Percentiles rank a stretch among this genome's conserved stretches.
phyloP scores from a whole-genome alignment of 345 rosid species.

The Trapa bicornis region DNA sequence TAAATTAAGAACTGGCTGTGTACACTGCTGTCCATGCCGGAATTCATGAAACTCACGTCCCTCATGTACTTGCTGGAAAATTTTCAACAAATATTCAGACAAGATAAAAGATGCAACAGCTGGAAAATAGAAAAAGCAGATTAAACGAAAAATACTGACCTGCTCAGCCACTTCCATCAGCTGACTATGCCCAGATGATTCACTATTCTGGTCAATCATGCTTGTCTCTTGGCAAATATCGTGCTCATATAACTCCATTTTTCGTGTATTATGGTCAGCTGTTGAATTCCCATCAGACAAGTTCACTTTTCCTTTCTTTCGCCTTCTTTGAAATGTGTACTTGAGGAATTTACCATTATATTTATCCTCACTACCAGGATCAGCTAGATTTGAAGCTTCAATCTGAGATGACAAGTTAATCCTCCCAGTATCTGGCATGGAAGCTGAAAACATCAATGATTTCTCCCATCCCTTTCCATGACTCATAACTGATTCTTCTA shows the following conservation, averaged over 20 bases:
- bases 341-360: conserved; percentile 33
- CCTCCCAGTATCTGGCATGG: conserved; percentile 14
- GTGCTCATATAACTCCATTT: conserved; percentile 26
- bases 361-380: conserved; percentile 19
- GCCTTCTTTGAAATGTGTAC: conserved; percentile 67
- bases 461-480: conserved; percentile 20
- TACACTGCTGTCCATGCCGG: background rate
- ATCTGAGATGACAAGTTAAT: conserved; percentile 12
- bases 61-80: background rate
- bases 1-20: background rate
- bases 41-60: background rate
- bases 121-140: background rate
- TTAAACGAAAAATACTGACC: conserved; percentile 26
- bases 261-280: conserved; percentile 10
- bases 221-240: conserved; percentile 28
- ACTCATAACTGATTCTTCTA: conserved; percentile 15
- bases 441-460: conserved; percentile 19
- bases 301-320: conserved; percentile 48
- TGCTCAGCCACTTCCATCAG: conserved; percentile 42
- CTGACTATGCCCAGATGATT: conserved; percentile 35
- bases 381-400: conserved; percentile 24
- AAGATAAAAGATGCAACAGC: background rate
- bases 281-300: conserved; percentile 37
- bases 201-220: conserved; percentile 27
- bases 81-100: background rate